Base-by-base conservation (phyloP, 2,329 filamentous ascomycete species). In the Ophiostoma fasciatum region DNA sequence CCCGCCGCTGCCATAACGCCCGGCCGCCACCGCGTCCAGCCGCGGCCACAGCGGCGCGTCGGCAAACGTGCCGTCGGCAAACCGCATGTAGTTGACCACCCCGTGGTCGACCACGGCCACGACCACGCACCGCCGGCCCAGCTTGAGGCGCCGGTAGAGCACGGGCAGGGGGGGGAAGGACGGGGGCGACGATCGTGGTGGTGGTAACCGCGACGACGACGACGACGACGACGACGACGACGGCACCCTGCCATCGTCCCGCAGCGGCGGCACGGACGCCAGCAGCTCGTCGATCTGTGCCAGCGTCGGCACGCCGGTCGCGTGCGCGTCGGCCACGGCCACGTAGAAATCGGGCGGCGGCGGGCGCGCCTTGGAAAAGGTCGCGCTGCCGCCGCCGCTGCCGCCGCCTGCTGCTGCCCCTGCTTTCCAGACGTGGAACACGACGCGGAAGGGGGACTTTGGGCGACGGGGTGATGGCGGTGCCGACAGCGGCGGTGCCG, bases 81-180 rank as follows among this genome's bases (percentile, higher is more conserved):
- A 67, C 18, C 82, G 65, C 49, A 94, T 64, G 52, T 88, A 96
- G 54, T 88, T 96, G 31, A 87, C 79, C 17, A 96, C 68, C 0
- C 90, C 90, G 43, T 84, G 72, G 53, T 96, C 90, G 23, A 94
- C 85, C 3, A 96, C 71, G 0, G 87, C 90, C 18, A 98, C 54
- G 23, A 94, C 64, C 22, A 90, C 81, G 55, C 83, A 90, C 45
- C 83, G 71, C 53, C 79, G 76, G 2, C 85, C 90, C 49, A 93
- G 76, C 56, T 85, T 88, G 44, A 96, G 60, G 40, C 82, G 74
- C 49, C 78, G 71, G 51, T 92, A 90, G 45, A 87, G 57, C 51
- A 18, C 28, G n/a, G 36, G 36, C 10, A 36, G 31, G 9, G 30
- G 28, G 52, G 62, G 48, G 18, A 25, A 28, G 28, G 15, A 5